Conservation (phyloP, 768 basidiomycete genomes). For the Boletellus emodensis region DNA sequence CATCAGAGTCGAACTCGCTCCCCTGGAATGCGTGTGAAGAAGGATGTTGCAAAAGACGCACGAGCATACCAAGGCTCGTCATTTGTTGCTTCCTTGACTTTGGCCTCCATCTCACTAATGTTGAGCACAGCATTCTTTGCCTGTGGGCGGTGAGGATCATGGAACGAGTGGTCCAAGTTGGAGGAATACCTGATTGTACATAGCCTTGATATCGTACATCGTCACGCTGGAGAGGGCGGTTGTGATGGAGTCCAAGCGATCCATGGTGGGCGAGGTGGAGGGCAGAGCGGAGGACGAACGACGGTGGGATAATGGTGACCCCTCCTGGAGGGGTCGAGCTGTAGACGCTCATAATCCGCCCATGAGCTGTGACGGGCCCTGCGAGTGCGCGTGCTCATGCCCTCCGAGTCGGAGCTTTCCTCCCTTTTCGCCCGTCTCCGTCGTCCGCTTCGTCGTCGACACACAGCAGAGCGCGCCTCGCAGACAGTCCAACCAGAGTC, state of each 20-base stretch:
- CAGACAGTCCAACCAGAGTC: slow-evolving; percentile 2
- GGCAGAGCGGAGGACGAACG: not conserved
- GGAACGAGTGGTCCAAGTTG: not conserved
- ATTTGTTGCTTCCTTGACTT: slow-evolving; percentile 94
- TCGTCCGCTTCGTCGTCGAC: slow-evolving; percentile 20
- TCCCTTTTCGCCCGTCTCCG: slow-evolving; percentile 34
- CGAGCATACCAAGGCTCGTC: slow-evolving; percentile 93
- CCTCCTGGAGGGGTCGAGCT: slow-evolving; percentile 23
- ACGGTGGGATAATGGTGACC: slow-evolving; percentile 14
- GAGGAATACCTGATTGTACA: slow-evolving; percentile 82
- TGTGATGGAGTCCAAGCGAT: slow-evolving; percentile 72
- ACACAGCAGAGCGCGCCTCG: slow-evolving; percentile 12
- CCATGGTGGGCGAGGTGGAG: slow-evolving; percentile 50
- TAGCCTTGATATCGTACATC: slow-evolving; percentile 89
- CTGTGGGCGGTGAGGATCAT: slow-evolving; percentile 35
- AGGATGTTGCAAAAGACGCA: not conserved
- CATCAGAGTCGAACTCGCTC: slow-evolving; percentile 97
- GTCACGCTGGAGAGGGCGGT: slow-evolving; percentile 77
- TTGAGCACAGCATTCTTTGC: slow-evolving; percentile 97
- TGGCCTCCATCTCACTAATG: slow-evolving; percentile 94
- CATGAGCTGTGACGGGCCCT: too few relatives aligned
- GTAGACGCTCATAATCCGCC: not conserved
- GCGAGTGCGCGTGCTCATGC: not conserved
- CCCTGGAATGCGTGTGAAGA: slow-evolving; percentile 51
- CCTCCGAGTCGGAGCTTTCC: not conserved